phyloP scores from a whole-genome alignment of 202 grass and related monocot species.

The Schoenoplectus triqueter region DNA sequence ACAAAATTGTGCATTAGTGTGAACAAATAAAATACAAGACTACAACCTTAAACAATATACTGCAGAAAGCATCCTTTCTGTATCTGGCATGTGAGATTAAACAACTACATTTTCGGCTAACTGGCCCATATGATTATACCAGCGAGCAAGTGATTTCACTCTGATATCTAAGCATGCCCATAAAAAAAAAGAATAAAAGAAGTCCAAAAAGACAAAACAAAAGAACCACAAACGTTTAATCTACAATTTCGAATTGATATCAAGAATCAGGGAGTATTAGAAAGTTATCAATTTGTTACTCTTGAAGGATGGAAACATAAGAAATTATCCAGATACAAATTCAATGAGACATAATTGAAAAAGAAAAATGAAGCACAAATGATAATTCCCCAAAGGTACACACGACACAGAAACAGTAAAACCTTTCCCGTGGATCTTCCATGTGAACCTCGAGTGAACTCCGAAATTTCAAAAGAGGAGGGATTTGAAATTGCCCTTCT shows the following conservation, averaged over 20 bases:
- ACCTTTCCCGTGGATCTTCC: constrained; percentile 17
- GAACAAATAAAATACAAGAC: not conserved
- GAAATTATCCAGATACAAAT: constrained; percentile 40
- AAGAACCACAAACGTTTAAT: constrained; percentile 3
- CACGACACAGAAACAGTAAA: constrained; percentile 29
- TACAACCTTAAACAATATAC: not conserved
- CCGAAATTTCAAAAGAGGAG: constrained; percentile 41
- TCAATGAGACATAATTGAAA: constrained; percentile 43
- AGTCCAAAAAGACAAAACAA: not conserved
- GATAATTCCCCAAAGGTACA: constrained; percentile 29
- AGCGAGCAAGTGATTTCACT: constrained; percentile 13
- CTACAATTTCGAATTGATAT: constrained; percentile 39
- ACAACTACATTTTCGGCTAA: too few relatives aligned
- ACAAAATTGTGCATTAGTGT: not conserved
- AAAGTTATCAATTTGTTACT: constrained; percentile 47
- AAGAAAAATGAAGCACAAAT: constrained; percentile 38
- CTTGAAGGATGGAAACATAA: constrained; percentile 40
- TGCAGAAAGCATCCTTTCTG: not conserved
- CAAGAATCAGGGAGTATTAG: constrained; percentile 34
- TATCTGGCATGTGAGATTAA: not conserved
- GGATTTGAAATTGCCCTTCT: constrained; percentile 40
- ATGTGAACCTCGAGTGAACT: constrained; percentile 35
- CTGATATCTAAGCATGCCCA: constrained; percentile 6
- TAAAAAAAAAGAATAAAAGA: constrained; percentile 1
- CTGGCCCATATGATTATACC: not conserved